Evolutionary conservation across 2,329 filamentous ascomycete species (phyloP).

Genomic region (Aureobasidium lini): DNA sequence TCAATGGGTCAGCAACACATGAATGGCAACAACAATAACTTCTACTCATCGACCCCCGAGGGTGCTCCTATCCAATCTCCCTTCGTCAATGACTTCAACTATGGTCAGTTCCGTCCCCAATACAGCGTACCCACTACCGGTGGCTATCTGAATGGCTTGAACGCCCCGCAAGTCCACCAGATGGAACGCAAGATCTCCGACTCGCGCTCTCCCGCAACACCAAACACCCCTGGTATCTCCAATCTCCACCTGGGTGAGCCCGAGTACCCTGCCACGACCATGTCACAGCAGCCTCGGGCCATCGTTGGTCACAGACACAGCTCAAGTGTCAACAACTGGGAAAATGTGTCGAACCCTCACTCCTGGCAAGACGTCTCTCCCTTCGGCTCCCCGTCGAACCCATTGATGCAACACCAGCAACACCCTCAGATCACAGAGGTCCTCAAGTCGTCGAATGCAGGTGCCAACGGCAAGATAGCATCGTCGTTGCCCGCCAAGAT

Average conservation of each 20-base stretch:
- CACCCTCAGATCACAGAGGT: slow-evolving; percentile 78
- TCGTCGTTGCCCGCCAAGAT: slow-evolving; percentile 74
- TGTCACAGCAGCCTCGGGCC: slow-evolving; percentile 26
- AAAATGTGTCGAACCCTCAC: slow-evolving; percentile 67
- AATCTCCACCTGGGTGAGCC: slow-evolving; percentile 63
- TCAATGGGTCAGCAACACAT: slow-evolving; percentile 23
- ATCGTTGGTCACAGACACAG: slow-evolving; percentile 47
- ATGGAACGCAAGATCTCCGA: slow-evolving; percentile 59
- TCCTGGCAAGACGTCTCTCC: slow-evolving; percentile 78
- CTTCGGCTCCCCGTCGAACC: slow-evolving; percentile 71
- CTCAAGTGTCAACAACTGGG: slow-evolving; percentile 80
- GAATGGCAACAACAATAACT: slow-evolving; percentile 38
- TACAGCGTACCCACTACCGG: slow-evolving; percentile 29
- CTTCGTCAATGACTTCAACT: slow-evolving; percentile 71
- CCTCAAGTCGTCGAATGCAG: slow-evolving; percentile 68
- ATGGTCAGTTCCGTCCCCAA: slow-evolving; percentile 58
- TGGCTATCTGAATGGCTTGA: slow-evolving; percentile 22
- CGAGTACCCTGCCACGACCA: slow-evolving; percentile 32
- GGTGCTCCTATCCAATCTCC: slow-evolving; percentile 88
- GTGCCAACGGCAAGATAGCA: slow-evolving; percentile 25
- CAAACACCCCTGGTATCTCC: slow-evolving; percentile 72
- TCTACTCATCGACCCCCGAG: slow-evolving; percentile 87
- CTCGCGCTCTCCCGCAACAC: slow-evolving; percentile 72
- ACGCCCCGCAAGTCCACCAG: slow-evolving; percentile 27
- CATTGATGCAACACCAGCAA: slow-evolving; percentile 57